Evolutionary conservation across 148 eudicot species (phyloP), one percentile per base, ranked within the genome.

Genomic region (Beta vulgaris): DNA sequence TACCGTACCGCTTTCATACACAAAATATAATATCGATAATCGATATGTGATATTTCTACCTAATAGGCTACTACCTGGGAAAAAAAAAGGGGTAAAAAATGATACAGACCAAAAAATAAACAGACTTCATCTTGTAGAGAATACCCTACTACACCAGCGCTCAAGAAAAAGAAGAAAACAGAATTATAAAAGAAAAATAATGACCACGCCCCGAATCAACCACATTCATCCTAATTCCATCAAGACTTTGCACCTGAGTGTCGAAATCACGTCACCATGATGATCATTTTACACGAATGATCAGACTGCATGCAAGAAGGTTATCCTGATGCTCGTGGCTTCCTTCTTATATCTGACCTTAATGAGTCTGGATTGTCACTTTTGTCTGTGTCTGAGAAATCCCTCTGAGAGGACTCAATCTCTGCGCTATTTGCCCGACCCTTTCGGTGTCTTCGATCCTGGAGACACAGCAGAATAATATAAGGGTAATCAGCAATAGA

Each of bases 381-480:
- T 77, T 83, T 87, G 75, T 92, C 98, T 1, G 96, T 88, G 81
- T 89, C 92, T 0, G 87, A 85, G 31, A 80, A 76, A 51, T 82
- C 90, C 76, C 74, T 87, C 39, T 85, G 90, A 31, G 84, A 72
- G 43, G 84, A 72, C 75, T 89, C 92, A n/a, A 85, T 82, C 76
- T 84, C 92, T 46, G 77, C 65, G 82, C 88, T 87, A 76, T 76
- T 82, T 46, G 82, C 85, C 69, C 83, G 84, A 71, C 80, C 72
- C 78, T 84, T 89, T 31, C 90, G 79, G 68, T 85, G 87, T 82
- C 99, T 88, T 55, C 99, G 89, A 81, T 95, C 99, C 97, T 92
- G 78, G 23, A 73, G 26, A 74, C 64, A 8, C 16, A 61, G 58
- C 13, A 16, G 49, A 46, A 66, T 72, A 7, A 70, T 10, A 35